Conservation (phyloP, 768 basidiomycete species). For the Crassisporium funariophilum region DNA sequence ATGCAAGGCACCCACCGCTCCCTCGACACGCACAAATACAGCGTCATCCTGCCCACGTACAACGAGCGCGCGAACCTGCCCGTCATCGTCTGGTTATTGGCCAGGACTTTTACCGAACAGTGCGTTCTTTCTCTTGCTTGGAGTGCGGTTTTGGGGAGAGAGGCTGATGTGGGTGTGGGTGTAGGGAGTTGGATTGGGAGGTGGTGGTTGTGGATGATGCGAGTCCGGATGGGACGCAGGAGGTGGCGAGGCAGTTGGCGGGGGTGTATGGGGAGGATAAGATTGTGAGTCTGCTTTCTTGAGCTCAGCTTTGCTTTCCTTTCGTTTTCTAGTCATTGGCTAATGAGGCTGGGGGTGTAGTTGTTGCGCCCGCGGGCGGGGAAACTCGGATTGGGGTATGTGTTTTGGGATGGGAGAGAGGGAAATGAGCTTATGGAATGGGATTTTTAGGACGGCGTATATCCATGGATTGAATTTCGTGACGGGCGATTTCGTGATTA, state of each 20-base stretch:
- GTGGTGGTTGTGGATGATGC: slow-evolving; percentile 91
- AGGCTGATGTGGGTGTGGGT: slow-evolving; percentile 3
- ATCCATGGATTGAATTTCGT: slow-evolving; percentile 90
- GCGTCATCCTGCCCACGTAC: slow-evolving; percentile 92
- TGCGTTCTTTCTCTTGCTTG: slow-evolving; percentile 37
- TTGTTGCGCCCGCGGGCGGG: slow-evolving; percentile 85
- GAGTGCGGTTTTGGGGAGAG: slow-evolving; percentile 13
- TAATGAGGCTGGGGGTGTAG: too few species aligned
- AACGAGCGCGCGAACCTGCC: slow-evolving; percentile 93
- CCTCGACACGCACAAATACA: slow-evolving; percentile 74
- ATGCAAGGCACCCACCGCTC: slow-evolving; percentile 66
- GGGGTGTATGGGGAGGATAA: slow-evolving; percentile 81
- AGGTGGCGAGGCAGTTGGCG: slow-evolving; percentile 81
- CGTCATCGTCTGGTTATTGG: slow-evolving; percentile 84
- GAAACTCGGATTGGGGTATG: slow-evolving; percentile 88
- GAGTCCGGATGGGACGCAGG: slow-evolving; percentile 91
- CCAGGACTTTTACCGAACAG: slow-evolving; percentile 76
- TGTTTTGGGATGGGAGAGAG: background rate
- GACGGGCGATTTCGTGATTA: slow-evolving; percentile 91
- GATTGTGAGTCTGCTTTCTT: slow-evolving; percentile 48
- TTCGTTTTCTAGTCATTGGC: too few species aligned
- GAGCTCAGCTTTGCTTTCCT: too few species aligned
- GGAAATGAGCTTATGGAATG: slow-evolving; percentile 2
- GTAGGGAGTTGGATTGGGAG: slow-evolving; percentile 82
- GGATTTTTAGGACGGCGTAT: slow-evolving; percentile 85